Evolutionary conservation across 2,329 filamentous ascomycete genomes (phyloP), one percentile per base, ranked within the genome.

Genomic region (Lachnum nothofagi): DNA sequence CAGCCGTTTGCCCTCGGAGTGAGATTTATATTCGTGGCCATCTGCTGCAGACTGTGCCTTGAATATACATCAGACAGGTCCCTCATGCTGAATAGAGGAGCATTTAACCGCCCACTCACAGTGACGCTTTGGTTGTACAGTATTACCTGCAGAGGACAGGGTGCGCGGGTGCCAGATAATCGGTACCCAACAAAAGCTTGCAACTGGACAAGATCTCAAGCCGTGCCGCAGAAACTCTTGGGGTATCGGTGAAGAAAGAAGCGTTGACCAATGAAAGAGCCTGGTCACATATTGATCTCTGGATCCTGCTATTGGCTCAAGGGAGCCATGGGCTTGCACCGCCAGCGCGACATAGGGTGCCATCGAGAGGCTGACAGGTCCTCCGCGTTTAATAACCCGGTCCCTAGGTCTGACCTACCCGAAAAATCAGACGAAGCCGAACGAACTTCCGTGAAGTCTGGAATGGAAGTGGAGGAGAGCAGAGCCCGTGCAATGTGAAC

Each of bases 111-210:
- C 34, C 34, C 34, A 37, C 8, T 37, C 34, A 37, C 16, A 17
- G 17, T 10, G 34, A 19, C 12, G 14, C 17, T 10, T 24, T 7
- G 19, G 19, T 17, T 22, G 6, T 12, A 23, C 19, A 39, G 19
- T 12, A 39, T 39, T 19, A 39, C 35, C 33, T 35, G 16, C 33
- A 35, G 33, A 35, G 16, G 17, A 19, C 29, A 33, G 25, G 25
- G 44, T 20, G 12, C 8, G 34, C 44, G 38, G 20, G 35, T 22
- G 25, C 44, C 44, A 35, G 27, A 14, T 1, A 42, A 10, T 27
- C 42, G 47, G 47, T 49, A 49, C 3, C 47, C 47, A 49, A 45
- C 35, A 22, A 19, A 24, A 33, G 19, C 23, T 20, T 14, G 16
- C 9, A 39, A 12, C 19, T 7, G 14, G 19, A 20, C 31, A 14